Base-by-base conservation (phyloP, 2,329 filamentous ascomycete genomes). In the Fusarium clavum region DNA sequence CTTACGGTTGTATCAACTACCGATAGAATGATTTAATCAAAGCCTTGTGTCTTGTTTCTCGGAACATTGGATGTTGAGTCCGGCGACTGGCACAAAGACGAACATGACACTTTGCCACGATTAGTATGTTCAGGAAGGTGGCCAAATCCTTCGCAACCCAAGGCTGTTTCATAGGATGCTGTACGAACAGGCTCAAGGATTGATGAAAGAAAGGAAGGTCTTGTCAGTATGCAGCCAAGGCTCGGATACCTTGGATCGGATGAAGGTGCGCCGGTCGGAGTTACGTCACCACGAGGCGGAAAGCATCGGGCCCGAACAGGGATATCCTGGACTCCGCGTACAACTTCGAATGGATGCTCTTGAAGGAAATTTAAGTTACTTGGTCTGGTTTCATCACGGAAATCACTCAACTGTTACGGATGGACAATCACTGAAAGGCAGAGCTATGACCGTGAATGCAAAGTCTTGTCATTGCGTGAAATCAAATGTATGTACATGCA, bases 401-500 rank as follows among this genome's bases (percentile, higher is more conserved):
- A 18, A 12, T 43, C 24, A 53, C 24, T 22, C 5, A 25, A 12
- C 14, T 3, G 1, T 10, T 13, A 14, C 29, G n/a, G 34, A 20
- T 20, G 20, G 20, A 20, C 20, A 3, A 3, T 38, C 34, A 38
- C 34, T 18, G 5, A 11, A 41, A 3, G 16, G 4, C 14, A 43
- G 14, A n/a, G 45, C 41, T 3, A 16, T 29, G 34, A 44, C 8
- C 8, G 7, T 24, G 38, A 64, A 44, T 47, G 43, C 46, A 65
- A 43, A 45, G 29, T 43, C 30, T 64, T 44, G 48, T 64, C 18
- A 63, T 64, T 64, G 61, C 38, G 24, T 38, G 6, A 64, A 57
- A 20, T 29, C 59, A 40, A 48, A 27, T 43, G 49, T 64, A 64
- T 64, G 32, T 64, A 64, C 60, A 64, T 61, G 56, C 24, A 45